Conservation (phyloP, 176 grass and related monocot species). For the Aegilops longissima region DNA sequence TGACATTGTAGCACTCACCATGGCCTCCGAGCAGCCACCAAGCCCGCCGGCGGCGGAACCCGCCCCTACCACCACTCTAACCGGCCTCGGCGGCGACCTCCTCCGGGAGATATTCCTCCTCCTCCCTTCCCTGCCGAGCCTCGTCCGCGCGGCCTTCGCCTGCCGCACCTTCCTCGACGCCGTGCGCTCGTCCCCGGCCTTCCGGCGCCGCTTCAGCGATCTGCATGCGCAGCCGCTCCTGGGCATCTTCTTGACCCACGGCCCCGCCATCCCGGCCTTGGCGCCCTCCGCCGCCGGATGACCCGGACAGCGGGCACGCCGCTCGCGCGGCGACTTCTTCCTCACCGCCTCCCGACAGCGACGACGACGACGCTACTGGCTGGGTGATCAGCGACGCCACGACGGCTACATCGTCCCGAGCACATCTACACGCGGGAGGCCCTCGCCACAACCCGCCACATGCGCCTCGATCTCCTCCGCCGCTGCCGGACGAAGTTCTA, state of each 20-base stretch:
- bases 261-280: not conserved
- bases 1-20: not conserved
- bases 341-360: not conserved
- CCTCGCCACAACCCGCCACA: not conserved
- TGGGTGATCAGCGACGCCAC: not conserved
- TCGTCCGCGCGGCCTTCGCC: not conserved
- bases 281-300: not conserved
- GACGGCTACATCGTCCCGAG: not conserved
- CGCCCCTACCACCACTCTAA: not conserved
- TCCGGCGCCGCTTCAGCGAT: not conserved
- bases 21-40: not conserved
- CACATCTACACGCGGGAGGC: not conserved
- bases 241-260: not conserved
- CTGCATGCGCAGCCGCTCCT: not conserved
- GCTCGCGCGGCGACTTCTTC: not conserved
- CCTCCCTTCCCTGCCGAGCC: not conserved
- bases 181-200: not conserved
- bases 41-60: not conserved
- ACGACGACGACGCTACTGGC: not conserved
- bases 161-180: not conserved
- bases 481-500: not conserved
- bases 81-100: not conserved
- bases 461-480: not conserved
- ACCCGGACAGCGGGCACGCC: not conserved
- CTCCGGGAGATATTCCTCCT: not conserved